Evolutionary conservation across 805 yeast genomes (phyloP), one percentile per base, ranked within the genome.

Genomic region (Brettanomyces naardenensis): DNA sequence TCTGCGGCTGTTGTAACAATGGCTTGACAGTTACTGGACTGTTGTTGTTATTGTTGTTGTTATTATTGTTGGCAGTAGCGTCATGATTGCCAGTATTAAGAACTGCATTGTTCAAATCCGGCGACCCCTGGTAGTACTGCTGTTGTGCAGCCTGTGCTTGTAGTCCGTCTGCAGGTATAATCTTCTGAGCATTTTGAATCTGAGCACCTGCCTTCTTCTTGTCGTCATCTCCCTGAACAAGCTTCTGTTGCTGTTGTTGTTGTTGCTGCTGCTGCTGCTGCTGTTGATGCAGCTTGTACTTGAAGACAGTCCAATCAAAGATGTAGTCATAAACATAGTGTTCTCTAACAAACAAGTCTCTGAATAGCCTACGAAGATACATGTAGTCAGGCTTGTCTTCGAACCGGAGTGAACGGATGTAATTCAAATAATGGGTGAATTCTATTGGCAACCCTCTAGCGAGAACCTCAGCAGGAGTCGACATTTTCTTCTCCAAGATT

Each of bases 351-450:
- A 87, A 87, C 51, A 92, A 69, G 56, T 89, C 97, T 54, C 96
- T 78, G 64, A 90, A 83, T 41, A 90, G 69, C 58, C 86, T 81
- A 54, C 97, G 82, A 60, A 90, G 71, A 58, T 81, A 90, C 33
- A 78, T 72, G 61, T 92, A 90, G 63, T 90, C 97, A 9, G 98
- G 98, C 59, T 87, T 87, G 61, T 92, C 97, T 54, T 90, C 97
- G 54, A 92, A 90, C 46, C 95, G 74, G 52, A 90, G 73, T 42
- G 92, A 82, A 52, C 92, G 84, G 42, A 92, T 83, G 59, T 92
- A 92, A 51, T 80, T 77, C 71, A 90, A 71, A 60, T 89, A 90
- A 51, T 83, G 80, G 46, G 82, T 78, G 59, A 90, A 90, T 64
- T 90, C 97, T 36, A 73, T 70, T 17, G 98, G 98, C 49, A 92